Percentiles rank a stretch among this genome's conserved stretches.
phyloP scores from a whole-genome alignment of 148 eudicot species.

The Camellia sinensis region DNA sequence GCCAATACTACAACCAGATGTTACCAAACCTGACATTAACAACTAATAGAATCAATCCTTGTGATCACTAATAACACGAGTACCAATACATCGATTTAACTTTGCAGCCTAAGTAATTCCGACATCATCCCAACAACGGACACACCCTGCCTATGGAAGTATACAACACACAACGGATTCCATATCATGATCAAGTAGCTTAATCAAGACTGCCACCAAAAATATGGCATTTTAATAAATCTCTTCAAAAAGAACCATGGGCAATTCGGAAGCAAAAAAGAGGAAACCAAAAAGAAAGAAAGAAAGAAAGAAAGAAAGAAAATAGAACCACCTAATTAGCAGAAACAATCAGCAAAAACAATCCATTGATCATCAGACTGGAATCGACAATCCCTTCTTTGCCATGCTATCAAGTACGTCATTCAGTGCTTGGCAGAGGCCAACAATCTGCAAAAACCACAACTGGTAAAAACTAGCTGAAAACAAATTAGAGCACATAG shows the following conservation, averaged over 20 bases:
- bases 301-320: not conserved
- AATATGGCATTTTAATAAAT: not conserved
- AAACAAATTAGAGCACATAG: not conserved
- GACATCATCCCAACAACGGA: no score
- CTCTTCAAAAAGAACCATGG: not conserved
- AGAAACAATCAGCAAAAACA: not conserved
- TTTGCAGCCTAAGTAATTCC: no score
- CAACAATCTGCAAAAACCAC: conserved; percentile 64
- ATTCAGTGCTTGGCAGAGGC: conserved; percentile 88
- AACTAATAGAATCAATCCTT: no score
- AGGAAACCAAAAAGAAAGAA: not conserved
- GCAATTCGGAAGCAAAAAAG: not conserved
- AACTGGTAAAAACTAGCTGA: not conserved
- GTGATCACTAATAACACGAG: no score
- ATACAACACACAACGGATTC: no score
- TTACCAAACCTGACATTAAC: no score
- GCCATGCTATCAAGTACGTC: conserved; percentile 95
- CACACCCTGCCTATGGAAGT: no score
- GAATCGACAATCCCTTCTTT: conserved; percentile 72
- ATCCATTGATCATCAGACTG: conserved; percentile 42
- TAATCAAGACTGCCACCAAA: not conserved
- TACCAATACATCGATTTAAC: no score
- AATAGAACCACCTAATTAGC: not conserved
- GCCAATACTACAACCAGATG: no score
- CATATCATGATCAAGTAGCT: not conserved